Evolutionary conservation across 2,329 filamentous ascomycete species (phyloP).

Genomic region (Trichoderma hamatum): DNA sequence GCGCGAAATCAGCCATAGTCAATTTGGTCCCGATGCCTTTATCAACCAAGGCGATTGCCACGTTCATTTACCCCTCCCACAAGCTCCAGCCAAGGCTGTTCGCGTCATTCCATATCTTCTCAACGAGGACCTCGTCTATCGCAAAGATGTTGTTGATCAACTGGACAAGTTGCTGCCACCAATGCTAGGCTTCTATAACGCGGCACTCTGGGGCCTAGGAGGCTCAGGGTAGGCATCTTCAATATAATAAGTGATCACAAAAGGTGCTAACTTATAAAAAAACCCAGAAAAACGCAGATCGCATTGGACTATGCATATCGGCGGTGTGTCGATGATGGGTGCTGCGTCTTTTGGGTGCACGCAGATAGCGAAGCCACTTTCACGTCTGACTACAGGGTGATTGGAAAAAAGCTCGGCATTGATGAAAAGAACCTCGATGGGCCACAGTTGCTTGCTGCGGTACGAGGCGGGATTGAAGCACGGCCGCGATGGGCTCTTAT

Average conservation of each 20-base stretch:
- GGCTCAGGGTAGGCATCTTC: conserved; percentile 8
- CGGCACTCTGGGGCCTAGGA: conserved; percentile 13
- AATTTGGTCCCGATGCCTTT: not conserved
- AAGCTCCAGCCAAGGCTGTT: not conserved
- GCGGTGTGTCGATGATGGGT: conserved; percentile 29
- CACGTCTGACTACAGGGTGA: conserved; percentile 36
- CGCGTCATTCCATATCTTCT: conserved; percentile 5
- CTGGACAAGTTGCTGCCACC: conserved; percentile 20
- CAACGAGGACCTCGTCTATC: conserved; percentile 19
- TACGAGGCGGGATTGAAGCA: conserved; percentile 30
- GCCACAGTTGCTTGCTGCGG: conserved; percentile 30
- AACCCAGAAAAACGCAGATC: conserved; percentile 43
- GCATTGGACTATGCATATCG: conserved; percentile 42
- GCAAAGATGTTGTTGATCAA: conserved; percentile 10
- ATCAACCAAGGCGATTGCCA: conserved; percentile 17
- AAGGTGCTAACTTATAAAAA: not conserved
- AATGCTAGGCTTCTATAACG: not conserved
- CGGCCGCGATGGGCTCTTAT: conserved; percentile 37
- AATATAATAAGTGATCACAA: not conserved
- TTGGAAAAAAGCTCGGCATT: conserved; percentile 36
- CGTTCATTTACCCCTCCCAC: conserved; percentile 4
- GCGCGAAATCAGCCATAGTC: not conserved
- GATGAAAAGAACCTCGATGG: conserved; percentile 27
- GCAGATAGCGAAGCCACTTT: conserved; percentile 41
- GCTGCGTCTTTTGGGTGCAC: conserved; percentile 45